Evolutionary conservation across 2,329 filamentous ascomycete genomes (phyloP).

Genomic region (Colletotrichum brevisporum): DNA sequence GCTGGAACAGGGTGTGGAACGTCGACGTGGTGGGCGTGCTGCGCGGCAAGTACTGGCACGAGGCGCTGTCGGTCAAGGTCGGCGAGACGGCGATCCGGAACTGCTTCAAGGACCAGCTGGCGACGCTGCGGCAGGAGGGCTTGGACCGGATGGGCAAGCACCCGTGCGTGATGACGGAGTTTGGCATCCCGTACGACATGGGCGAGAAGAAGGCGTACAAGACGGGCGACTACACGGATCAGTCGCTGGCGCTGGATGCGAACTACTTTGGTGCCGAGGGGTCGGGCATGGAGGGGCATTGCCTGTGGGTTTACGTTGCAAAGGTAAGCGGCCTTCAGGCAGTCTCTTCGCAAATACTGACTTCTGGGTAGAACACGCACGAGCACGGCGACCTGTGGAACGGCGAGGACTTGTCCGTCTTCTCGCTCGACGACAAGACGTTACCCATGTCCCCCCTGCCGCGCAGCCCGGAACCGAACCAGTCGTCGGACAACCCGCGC

Average conservation of each 20-base stretch:
- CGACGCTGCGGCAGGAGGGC: conserved; percentile 86
- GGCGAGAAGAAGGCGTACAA: conserved; percentile 96
- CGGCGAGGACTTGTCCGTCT: conserved; percentile 94
- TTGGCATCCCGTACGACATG: conserved; percentile 99
- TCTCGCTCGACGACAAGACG: conserved; percentile 83
- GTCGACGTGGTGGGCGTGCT: conserved; percentile 95
- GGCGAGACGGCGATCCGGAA: conserved; percentile 96
- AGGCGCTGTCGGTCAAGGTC: conserved; percentile 91
- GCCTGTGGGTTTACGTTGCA: conserved; percentile 88
- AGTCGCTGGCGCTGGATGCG: conserved; percentile 92
- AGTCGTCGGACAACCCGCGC: conserved; percentile 39
- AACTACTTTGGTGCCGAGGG: conserved; percentile 95
- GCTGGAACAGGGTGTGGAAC: conserved; percentile 98
- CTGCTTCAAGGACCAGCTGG: conserved; percentile 89
- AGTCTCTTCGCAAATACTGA: conserved; percentile 2
- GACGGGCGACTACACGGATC: conserved; percentile 94
- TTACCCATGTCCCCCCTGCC: conserved; percentile 68
- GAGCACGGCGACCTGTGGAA: conserved; percentile 96
- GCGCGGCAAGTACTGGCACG: conserved; percentile 88
- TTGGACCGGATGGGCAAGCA: conserved; percentile 90
- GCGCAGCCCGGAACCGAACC: conserved; percentile 52
- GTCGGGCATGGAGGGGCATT: conserved; percentile 85
- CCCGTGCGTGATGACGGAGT: conserved; percentile 92
- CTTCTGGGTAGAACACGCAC: conserved; percentile 78
- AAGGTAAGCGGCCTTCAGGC: conserved; percentile 62